phyloP scores from a whole-genome alignment of 2,329 filamentous ascomycete species.

The Leptographium flavum region DNA sequence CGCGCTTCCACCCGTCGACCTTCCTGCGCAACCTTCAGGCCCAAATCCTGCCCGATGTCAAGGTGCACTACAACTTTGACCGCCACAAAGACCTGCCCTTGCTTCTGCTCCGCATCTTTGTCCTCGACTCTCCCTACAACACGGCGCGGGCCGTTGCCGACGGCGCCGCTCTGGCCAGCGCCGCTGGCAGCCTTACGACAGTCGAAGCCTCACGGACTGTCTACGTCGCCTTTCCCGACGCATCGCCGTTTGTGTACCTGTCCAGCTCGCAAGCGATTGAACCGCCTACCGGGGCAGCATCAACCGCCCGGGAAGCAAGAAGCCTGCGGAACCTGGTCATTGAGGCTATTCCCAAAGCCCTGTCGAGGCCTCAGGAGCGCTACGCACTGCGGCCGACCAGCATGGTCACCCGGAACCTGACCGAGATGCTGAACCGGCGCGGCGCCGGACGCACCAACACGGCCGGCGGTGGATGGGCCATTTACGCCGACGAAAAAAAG shows the following conservation, averaged over 20 bases:
- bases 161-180: constrained; percentile 6
- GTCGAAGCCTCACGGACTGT: constrained; percentile 57
- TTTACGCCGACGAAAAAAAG: constrained; percentile 53
- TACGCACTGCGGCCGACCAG: constrained; percentile 56
- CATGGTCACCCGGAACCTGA: constrained; percentile 56
- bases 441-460: constrained; percentile 57
- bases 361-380: constrained; percentile 59
- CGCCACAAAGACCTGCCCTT: constrained; percentile 56
- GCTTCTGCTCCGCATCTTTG: constrained; percentile 62
- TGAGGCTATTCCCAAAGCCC: constrained; percentile 67
- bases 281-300: not conserved
- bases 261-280: constrained; percentile 29
- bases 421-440: constrained; percentile 52
- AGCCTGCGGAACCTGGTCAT: constrained; percentile 58
- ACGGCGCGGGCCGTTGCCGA: constrained; percentile 32
- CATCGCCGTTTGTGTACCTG: constrained; percentile 60
- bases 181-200: constrained; percentile 18
- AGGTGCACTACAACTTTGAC: constrained; percentile 70
- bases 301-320: constrained; percentile 33
- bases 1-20: constrained; percentile 65
- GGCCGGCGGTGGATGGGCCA: constrained; percentile 64
- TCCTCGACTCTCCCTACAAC: constrained; percentile 70
- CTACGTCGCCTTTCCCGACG: constrained; percentile 71
- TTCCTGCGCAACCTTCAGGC: constrained; percentile 65
- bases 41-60: constrained; percentile 63